phyloP scores from a whole-genome alignment of 495 filamentous ascomycete genomes.

The Wilcoxina mikolae region DNA sequence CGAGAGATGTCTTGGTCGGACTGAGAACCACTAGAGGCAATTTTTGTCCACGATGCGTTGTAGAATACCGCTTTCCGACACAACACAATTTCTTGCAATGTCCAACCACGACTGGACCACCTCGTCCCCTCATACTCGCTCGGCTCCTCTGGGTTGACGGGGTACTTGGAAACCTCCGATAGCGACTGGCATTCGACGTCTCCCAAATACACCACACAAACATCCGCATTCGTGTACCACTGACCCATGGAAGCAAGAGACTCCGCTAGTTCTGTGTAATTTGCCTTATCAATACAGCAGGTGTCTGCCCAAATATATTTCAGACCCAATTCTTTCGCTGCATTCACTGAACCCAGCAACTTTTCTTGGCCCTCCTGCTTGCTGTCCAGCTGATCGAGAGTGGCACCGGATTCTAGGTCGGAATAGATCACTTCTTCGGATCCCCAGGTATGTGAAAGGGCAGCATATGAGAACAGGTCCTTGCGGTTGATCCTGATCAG shows the following conservation, averaged over 20 bases:
- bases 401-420: too few species aligned
- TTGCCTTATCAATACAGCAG: conserved; percentile 17
- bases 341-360: too few species aligned
- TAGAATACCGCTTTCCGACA: background rate
- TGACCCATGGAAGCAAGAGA: conserved; percentile 26
- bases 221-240: conserved; percentile 28
- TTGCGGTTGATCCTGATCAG: too few species aligned
- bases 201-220: conserved; percentile 27
- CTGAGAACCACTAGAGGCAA: background rate
- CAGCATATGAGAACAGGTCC: too few species aligned
- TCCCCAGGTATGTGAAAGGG: too few species aligned
- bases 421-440: too few species aligned
- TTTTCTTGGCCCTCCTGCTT: too few species aligned
- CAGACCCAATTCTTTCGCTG: too few species aligned
- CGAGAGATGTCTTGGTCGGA: background rate
- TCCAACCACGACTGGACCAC: background rate
- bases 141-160: background rate
- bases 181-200: background rate
- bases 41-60: background rate
- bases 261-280: conserved; percentile 21
- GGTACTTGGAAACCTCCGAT: background rate
- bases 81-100: conserved; percentile 1
- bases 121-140: background rate
- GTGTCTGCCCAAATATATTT: background rate
- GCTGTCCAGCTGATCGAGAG: too few species aligned